phyloP scores from a whole-genome alignment of 2,329 filamentous ascomycete species.

The Canariomyces notabilis region DNA sequence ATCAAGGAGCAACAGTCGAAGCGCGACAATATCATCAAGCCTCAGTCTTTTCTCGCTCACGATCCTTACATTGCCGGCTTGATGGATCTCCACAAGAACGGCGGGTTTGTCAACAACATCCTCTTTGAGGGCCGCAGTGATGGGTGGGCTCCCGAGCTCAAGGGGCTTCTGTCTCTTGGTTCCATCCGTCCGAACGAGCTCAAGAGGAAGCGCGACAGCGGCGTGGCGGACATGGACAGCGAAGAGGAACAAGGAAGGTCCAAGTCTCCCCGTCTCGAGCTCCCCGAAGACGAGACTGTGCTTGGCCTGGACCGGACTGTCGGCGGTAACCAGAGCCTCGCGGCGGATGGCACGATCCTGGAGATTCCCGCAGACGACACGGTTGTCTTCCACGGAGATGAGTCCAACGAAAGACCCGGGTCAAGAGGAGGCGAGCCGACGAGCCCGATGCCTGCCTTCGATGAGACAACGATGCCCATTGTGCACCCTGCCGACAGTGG shows the following conservation, averaged over 20 bases:
- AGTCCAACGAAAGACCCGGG: constrained; percentile 36
- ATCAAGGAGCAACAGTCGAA: constrained; percentile 85
- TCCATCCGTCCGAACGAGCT: constrained; percentile 72
- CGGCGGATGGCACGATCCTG: constrained; percentile 56
- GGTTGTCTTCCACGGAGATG: constrained; percentile 41
- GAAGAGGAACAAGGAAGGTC: constrained; percentile 57
- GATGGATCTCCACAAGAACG: constrained; percentile 86
- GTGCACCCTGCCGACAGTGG: constrained; percentile 80
- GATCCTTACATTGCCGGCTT: constrained; percentile 83
- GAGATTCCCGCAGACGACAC: constrained; percentile 58
- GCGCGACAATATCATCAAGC: constrained; percentile 78
- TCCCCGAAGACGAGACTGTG: constrained; percentile 58
- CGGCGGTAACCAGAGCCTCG: constrained; percentile 49
- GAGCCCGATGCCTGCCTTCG: constrained; percentile 58
- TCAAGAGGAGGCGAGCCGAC: constrained; percentile 39
- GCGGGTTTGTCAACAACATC: constrained; percentile 82
- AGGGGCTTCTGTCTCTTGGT: constrained; percentile 85
- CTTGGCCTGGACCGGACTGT: constrained; percentile 44
- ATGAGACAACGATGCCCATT: constrained; percentile 70
- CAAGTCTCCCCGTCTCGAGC: constrained; percentile 65
- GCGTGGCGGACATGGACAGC: constrained; percentile 71
- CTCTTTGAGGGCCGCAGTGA: constrained; percentile 74
- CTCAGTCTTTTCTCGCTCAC: constrained; percentile 75
- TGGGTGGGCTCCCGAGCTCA: constrained; percentile 86
- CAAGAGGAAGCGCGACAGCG: constrained; percentile 91